Conservation (phyloP, 495 filamentous ascomycete genomes). For the Pseudevernia furfuracea region DNA sequence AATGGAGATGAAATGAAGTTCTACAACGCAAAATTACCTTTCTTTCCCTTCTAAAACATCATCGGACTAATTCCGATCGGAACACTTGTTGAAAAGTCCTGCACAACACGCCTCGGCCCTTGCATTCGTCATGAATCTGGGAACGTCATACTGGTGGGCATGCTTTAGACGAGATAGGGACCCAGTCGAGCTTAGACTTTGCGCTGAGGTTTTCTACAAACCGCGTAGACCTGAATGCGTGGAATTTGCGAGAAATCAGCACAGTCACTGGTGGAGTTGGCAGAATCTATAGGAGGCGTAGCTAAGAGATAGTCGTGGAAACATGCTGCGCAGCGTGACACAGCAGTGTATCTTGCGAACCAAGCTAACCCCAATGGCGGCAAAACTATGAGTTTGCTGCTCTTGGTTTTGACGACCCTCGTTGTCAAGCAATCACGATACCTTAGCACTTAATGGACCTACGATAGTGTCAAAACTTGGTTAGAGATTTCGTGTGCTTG, state of each 20-base stretch:
- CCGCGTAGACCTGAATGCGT: neutral
- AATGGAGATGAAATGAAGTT: neutral
- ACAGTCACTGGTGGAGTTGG: conserved; percentile 1
- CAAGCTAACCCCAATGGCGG: neutral
- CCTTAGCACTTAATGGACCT: neutral
- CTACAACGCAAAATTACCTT: neutral
- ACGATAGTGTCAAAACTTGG: neutral
- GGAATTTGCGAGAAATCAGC: neutral
- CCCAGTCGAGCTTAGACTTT: conserved; percentile 3
- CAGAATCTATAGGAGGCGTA: neutral
- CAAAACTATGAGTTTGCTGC: neutral
- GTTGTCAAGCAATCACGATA: neutral
- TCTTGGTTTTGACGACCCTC: neutral
- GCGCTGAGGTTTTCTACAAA: conserved; percentile 4
- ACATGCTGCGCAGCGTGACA: neutral
- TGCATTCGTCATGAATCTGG: conserved; percentile 2
- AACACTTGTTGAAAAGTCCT: neutral
- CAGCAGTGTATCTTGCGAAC: neutral
- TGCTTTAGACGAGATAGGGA: neutral
- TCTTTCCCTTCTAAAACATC: neutral
- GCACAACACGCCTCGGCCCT: neutral
- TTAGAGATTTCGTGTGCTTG: neutral
- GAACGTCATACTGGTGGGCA: neutral
- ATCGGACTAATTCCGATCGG: neutral
- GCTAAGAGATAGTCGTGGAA: neutral